Conservation (phyloP, 495 filamentous ascomycete genomes). For the Jackrogersella minutella region DNA sequence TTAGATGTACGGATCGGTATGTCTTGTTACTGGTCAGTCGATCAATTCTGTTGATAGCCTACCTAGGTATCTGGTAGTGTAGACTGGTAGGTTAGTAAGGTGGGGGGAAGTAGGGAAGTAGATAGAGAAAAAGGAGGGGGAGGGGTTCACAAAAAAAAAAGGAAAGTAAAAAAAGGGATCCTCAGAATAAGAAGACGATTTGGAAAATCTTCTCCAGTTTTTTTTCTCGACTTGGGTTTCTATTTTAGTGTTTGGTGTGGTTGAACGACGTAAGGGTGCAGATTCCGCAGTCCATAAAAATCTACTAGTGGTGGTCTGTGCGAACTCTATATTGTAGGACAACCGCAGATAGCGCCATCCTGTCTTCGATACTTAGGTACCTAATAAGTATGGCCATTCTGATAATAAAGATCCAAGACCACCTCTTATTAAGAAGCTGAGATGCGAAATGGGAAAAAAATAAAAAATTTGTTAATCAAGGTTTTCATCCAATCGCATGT, state of each 20-base stretch:
- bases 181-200: not conserved
- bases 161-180: slow-evolving; percentile 19
- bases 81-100: slow-evolving; percentile 15
- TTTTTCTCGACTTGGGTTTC: slow-evolving; percentile 12
- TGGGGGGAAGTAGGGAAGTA: slow-evolving; percentile 1
- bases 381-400: not conserved
- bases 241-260: slow-evolving; percentile 40
- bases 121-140: slow-evolving; percentile 15
- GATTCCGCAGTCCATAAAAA: not conserved
- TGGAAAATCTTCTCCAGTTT: slow-evolving; percentile 14
- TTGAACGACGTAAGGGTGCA: slow-evolving; percentile 42
- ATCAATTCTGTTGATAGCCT: slow-evolving; percentile 19
- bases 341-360: slow-evolving; percentile 39
- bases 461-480: not conserved
- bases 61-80: too few species aligned
- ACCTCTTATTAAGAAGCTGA: not conserved
- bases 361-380: not conserved
- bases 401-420: slow-evolving; percentile 8
- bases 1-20: slow-evolving; percentile 34
- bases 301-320: slow-evolving; percentile 19
- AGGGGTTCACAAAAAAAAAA: slow-evolving; percentile 21
- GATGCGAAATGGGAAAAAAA: not conserved
- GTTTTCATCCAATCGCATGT: slow-evolving; percentile 5
- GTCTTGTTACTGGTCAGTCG: slow-evolving; percentile 37
- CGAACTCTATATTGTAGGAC: slow-evolving; percentile 14